Base-by-base conservation (phyloP, 1,284 basidiomycete genomes). In the Trichosporon sp. region DNA sequence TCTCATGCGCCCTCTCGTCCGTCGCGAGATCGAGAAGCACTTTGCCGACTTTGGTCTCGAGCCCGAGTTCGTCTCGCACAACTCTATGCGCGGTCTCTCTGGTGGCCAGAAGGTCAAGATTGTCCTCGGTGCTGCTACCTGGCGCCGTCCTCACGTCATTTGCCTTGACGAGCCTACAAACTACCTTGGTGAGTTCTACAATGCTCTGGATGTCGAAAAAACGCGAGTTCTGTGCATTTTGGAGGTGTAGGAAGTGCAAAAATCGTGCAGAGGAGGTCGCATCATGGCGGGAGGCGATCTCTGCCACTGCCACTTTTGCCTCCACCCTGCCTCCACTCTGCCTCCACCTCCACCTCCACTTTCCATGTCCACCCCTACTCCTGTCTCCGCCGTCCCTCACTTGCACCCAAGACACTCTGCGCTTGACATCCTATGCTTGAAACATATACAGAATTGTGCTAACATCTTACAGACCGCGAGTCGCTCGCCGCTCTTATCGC, bases 31-130 rank as follows among this genome's bases (percentile, higher is more conserved):
- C 73, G 94, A 97, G 87, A 90, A 92, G 83, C 94, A 97, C 86
- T 93, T 96, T 72, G 91, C 89, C 69, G 93, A 96, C 85, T 81
- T 81, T 68, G 76, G 94, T 84, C 90, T 97, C 76, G 94, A 97
- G 84, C 84, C 94, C 68, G 92, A 95, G 84, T 66, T 66, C 44
- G 92, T 95, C 71, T 91, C 91, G 36, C 94, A 97, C 86, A 95
- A 95, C 86, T 89, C 88, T 73, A 95, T 95, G 92, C 87, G 92
- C 69, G 95, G 95, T 88, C 88, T 97, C 59, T 96, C 93, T 66
- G 96, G 96, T 83, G 96, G 96, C 81, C 96, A 99, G 84, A 99
- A 99, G 86, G 95, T 97, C 81, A 97, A 98, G 88, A 95, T 99
- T 74, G 95, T 98, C 27, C 91, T 98, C 74, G 95, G 93, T 83